These are phyloP conservation scores for Pythium monospermum DNA, from an alignment of 352 stramenopile species.

Conservation along the genomic window DNA sequence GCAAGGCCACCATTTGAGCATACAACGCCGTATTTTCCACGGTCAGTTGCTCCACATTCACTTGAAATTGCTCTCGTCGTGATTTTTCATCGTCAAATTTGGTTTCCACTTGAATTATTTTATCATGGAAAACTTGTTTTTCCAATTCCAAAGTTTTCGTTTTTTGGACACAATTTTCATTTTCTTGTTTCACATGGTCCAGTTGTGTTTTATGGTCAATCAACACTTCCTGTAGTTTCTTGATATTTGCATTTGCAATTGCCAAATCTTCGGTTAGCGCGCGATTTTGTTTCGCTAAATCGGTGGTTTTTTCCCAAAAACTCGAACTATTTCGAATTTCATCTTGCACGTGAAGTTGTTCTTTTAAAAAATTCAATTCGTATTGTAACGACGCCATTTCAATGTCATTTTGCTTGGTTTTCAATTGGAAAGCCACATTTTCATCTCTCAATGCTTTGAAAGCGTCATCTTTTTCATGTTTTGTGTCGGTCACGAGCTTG, in stretches of 20 bases:
- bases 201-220: conserved; percentile 52
- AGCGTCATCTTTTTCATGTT: conserved; percentile 73
- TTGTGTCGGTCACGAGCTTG: conserved; percentile 59
- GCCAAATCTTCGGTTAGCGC: conserved; percentile 65
- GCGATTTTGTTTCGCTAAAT: conserved; percentile 78
- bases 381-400: conserved; percentile 56
- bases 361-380: conserved; percentile 68
- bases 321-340: conserved; percentile 62
- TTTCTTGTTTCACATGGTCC: conserved; percentile 45
- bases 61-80: conserved; percentile 79
- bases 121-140: conserved; percentile 72
- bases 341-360: conserved; percentile 69
- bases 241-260: conserved; percentile 51
- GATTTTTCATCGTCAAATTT: conserved; percentile 81
- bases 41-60: conserved; percentile 81
- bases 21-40: conserved; percentile 85
- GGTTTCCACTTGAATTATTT: conserved; percentile 48
- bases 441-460: conserved; percentile 67
- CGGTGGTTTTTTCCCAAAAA: conserved; percentile 86
- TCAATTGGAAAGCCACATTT: conserved; percentile 44
- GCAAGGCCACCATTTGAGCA: conserved; percentile 80
- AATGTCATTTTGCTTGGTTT: conserved; percentile 72
- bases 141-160: conserved; percentile 67
- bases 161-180: conserved; percentile 44
- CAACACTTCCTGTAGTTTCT: conserved; percentile 62